Conservation (phyloP, 2,329 filamentous ascomycete genomes). For the Pestalotiopsis sp. region DNA sequence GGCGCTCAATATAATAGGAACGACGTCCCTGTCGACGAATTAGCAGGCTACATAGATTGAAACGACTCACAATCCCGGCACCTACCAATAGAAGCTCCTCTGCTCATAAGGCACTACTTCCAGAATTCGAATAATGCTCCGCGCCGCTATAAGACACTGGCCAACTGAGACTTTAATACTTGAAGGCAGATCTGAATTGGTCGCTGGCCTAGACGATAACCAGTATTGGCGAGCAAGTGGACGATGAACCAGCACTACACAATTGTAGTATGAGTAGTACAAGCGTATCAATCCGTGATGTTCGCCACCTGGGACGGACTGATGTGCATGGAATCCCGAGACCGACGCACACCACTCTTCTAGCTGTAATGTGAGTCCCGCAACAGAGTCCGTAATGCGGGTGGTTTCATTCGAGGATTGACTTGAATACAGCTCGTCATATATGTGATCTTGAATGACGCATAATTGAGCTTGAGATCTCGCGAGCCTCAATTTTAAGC, state of each 20-base stretch:
- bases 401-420: not conserved
- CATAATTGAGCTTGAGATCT: not conserved
- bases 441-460: not conserved
- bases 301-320: not conserved
- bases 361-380: not conserved
- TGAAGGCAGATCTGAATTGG: not conserved
- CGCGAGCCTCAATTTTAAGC: not conserved
- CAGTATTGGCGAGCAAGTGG: not conserved
- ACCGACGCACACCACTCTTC: not conserved
- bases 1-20: not conserved
- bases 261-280: conserved; percentile 8
- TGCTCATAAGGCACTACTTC: not conserved
- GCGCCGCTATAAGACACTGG: not conserved
- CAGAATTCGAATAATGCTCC: not conserved
- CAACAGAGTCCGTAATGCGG: not conserved
- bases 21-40: not conserved
- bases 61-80: not conserved
- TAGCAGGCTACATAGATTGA: not conserved
- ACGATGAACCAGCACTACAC: not conserved
- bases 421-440: conserved; percentile 2
- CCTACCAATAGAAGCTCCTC: conserved; percentile 7
- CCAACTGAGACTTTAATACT: not conserved
- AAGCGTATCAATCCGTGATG: conserved; percentile 3
- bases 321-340: not conserved
- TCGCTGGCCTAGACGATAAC: not conserved